phyloP scores from a whole-genome alignment of 257 asterid species.

The Nicotiana knightiana region DNA sequence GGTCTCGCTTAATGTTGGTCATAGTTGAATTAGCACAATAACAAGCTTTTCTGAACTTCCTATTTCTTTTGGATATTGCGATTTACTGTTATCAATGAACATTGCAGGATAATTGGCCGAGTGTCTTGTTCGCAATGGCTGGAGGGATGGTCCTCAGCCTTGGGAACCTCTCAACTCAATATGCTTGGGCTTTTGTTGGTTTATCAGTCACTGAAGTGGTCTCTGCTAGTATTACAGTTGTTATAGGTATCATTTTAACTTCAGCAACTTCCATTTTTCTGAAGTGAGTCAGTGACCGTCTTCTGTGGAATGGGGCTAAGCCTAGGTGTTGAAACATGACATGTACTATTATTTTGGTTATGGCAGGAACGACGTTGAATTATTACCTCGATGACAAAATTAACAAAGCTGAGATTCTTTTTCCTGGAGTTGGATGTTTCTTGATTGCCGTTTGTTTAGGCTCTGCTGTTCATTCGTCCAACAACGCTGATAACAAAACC shows the following conservation, averaged over 20 bases:
- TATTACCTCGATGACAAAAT: conserved; percentile 81
- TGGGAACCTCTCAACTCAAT: conserved; percentile 87
- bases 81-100: not conserved
- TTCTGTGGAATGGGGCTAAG: not conserved
- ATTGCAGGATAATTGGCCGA: conserved; percentile 73
- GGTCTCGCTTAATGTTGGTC: not conserved
- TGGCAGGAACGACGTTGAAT: conserved; percentile 78
- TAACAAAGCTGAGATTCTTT: conserved; percentile 88
- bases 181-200: conserved; percentile 96
- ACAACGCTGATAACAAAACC: conserved; percentile 61
- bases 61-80: not conserved
- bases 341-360: not conserved
- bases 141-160: conserved; percentile 89
- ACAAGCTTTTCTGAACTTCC: not conserved
- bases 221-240: conserved; percentile 82
- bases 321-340: conserved; percentile 5
- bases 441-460: conserved; percentile 88
- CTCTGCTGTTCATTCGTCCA: conserved; percentile 76
- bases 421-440: conserved; percentile 90
- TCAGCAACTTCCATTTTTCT: not conserved
- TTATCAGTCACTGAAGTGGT: conserved; percentile 87
- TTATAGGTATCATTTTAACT: conserved; percentile 54
- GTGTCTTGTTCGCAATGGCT: conserved; percentile 80
- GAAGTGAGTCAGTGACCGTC: not conserved
- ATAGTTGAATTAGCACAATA: not conserved